A percentile compares a stretch with the other conserved stretches of the same genome.
Evolutionary conservation across 176 grass and related monocot species (phyloP).

Genomic region (Pontederia crassipes): DNA sequence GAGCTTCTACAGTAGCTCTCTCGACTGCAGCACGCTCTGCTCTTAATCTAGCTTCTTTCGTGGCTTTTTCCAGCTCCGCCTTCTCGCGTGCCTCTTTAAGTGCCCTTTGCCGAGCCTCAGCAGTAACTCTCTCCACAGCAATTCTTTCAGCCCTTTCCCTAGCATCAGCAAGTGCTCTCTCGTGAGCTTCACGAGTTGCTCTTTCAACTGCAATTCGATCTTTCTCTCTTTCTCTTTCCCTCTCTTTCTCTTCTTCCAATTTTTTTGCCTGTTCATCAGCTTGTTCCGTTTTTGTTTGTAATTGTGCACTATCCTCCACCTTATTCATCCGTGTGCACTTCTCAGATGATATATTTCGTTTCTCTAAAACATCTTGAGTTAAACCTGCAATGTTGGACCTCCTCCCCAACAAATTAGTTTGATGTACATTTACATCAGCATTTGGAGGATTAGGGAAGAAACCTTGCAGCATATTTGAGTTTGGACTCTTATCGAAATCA

Average conservation of each 20-base stretch:
- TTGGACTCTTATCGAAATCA: constrained; percentile 1
- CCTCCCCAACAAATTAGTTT: constrained; percentile 24
- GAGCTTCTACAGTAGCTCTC: constrained; percentile 14
- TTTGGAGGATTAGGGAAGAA: constrained; percentile 7
- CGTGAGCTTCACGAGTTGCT: constrained; percentile 34
- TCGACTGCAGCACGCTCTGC: constrained; percentile 13
- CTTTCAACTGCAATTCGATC: constrained; percentile 30
- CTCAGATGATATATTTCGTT: constrained; percentile 14
- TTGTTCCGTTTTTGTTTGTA: constrained; percentile 21
- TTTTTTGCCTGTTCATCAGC: background rate
- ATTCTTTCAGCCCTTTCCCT: constrained; percentile 37
- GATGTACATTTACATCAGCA: constrained; percentile 17
- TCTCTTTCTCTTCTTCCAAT: constrained; percentile 43
- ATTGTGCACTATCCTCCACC: constrained; percentile 20
- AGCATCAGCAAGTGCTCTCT: constrained; percentile 42
- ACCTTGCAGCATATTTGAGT: constrained; percentile 10
- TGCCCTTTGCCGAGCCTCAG: constrained; percentile 45
- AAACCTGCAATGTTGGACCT: constrained; percentile 14
- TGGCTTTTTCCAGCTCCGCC: constrained; percentile 23
- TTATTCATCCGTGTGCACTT: constrained; percentile 18
- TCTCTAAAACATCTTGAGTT: constrained; percentile 17
- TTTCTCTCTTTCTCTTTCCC: constrained; percentile 37
- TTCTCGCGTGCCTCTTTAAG: constrained; percentile 35
- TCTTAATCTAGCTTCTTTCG: constrained; percentile 10
- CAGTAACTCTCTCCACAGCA: constrained; percentile 27